Base-by-base conservation (phyloP, 352 stramenopile species). In the Pythium myriotylum region DNA sequence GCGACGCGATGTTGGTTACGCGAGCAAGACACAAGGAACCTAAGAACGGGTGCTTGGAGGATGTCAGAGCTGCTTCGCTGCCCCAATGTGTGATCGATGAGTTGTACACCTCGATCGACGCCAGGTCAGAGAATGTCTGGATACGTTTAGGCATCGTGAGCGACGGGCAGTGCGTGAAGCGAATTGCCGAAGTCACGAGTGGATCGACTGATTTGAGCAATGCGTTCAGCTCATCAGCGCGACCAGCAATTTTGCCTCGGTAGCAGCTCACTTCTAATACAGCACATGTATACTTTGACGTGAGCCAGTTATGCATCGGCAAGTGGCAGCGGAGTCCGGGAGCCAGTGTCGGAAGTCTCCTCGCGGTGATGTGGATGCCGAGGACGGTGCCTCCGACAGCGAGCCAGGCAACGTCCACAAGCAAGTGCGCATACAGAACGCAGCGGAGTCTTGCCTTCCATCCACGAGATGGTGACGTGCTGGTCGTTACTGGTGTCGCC, bases 211-310 rank as follows among this genome's bases (percentile, higher is more conserved):
- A 4, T 2, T 32, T 16, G 14, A 62, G 50, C 13, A 54, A 8
- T 3, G 14, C 2, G 10, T 51, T n/a, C 12, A 67, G 49, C 3
- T 62, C 41, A 8, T 46, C 19, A 2, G 19, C 19, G 5, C 23
- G 17, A 10, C 2, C 56, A 32, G 8, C 10, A 14, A 61, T 40
- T 16, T 41, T 26, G 17, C 40, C 48, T 12, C 61, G 53, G 22
- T 53, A 65, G 35, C 62, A 69, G 50, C 61, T 69, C 33, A 69
- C 29, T 35, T 65, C 41, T 10, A 69, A 39, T 1, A 58, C 39
- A 12, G 26, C 29, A 35, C 29, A 35, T 10, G 29, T 5, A 10
- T 35, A 33, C 20, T 26, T 41, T 20, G 14, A 12, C 3, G 23
- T 22, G 16, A 43, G 17, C 45, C 27, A 54, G 9, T 43, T 32